phyloP scores from a whole-genome alignment of 768 basidiomycete species.

The Hygrophoropsis aurantiaca region DNA sequence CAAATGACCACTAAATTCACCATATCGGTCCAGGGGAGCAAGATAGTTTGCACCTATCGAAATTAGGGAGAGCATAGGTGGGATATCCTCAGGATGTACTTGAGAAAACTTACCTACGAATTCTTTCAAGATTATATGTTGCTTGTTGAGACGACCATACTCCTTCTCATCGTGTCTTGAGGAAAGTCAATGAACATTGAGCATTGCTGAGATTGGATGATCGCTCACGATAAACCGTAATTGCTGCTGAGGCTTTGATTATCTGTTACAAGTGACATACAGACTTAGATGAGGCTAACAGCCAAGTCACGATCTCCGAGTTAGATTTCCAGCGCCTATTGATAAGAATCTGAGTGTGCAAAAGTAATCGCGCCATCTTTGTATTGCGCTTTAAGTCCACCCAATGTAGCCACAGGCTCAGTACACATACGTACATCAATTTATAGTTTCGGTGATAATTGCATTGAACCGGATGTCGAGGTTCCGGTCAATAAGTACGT shows the following conservation, averaged over 20 bases:
- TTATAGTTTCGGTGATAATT: no score
- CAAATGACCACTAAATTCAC: not conserved
- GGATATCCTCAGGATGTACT: no score
- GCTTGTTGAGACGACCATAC: not conserved
- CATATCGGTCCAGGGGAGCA: not conserved
- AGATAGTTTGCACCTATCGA: conserved; percentile 2
- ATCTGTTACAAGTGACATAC: not conserved
- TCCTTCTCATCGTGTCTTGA: not conserved
- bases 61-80: not conserved
- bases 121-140: not conserved
- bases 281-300: no score
- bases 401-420: no score
- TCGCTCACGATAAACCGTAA: not conserved
- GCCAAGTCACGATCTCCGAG: no score
- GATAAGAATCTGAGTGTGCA: no score
- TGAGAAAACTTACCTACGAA: not conserved
- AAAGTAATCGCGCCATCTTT: no score
- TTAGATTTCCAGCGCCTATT: no score
- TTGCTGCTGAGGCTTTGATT: not conserved
- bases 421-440: no score
- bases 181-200: not conserved
- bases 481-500: no score
- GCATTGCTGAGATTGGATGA: not conserved
- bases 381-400: no score
- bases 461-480: no score